A percentile compares a stretch with the other conserved stretches of the same genome.
Conservation (phyloP, 148 eudicot species). For the Arctostaphylos glauca region DNA sequence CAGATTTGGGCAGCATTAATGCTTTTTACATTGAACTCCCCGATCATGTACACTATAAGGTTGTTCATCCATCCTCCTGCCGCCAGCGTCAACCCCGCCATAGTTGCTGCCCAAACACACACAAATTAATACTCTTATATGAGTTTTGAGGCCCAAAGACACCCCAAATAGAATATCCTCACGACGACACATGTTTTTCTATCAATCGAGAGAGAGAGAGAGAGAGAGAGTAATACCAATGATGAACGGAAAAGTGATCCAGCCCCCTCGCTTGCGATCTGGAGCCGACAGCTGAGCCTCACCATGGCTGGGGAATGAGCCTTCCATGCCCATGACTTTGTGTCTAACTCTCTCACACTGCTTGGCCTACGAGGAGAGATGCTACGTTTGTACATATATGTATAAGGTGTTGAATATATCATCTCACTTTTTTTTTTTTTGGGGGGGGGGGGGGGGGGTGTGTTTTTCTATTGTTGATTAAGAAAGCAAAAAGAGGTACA, state of each 20-base stretch:
- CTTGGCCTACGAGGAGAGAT: background rate
- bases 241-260: conserved; percentile 39
- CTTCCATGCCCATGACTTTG: background rate
- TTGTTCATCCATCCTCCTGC: conserved; percentile 37
- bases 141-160: too few species aligned
- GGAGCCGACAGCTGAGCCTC: background rate
- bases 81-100: conserved; percentile 34
- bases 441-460: too few species aligned
- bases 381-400: background rate
- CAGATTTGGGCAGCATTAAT: conserved; percentile 33
- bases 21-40: conserved; percentile 35
- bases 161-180: too few species aligned
- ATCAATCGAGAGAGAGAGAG: too few species aligned
- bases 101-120: conserved; percentile 24
- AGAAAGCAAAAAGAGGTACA: background rate
- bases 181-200: too few species aligned
- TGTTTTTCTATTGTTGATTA: too few species aligned
- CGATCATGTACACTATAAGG: conserved; percentile 34
- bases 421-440: too few species aligned
- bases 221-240: conserved; percentile 18
- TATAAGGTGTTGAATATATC: too few species aligned
- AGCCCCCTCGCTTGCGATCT: conserved; percentile 22
- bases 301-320: background rate
- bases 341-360: background rate
- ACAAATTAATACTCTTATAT: background rate